A percentile compares a stretch with the other conserved stretches of the same genome.
phyloP scores from a whole-genome alignment of 768 basidiomycete species.

The Filobasidium floriforme region DNA sequence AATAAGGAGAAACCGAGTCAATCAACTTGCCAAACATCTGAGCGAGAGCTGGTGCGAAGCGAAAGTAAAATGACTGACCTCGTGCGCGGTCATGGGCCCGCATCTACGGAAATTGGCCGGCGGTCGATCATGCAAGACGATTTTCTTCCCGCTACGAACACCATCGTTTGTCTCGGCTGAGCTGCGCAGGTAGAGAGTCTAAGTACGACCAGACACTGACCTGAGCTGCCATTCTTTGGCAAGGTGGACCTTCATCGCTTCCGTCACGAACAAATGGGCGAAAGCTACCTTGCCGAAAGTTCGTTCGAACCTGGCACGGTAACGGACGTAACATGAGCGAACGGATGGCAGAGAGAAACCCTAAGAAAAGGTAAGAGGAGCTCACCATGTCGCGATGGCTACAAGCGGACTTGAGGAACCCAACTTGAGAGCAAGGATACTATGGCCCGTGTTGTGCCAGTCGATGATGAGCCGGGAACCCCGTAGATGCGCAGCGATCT shows the following conservation, averaged over 20 bases:
- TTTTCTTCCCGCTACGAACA: slow-evolving; percentile 60
- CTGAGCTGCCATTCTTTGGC: slow-evolving; percentile 64
- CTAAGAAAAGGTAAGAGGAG: slow-evolving; percentile 3
- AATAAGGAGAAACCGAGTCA: slow-evolving; percentile 1
- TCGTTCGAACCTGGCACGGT: slow-evolving; percentile 62
- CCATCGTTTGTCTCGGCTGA: background rate
- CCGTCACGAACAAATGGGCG: slow-evolving; percentile 87
- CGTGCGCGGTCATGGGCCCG: slow-evolving; percentile 64
- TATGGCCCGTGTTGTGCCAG: slow-evolving; percentile 98
- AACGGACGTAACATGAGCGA: background rate
- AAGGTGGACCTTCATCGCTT: slow-evolving; percentile 70
- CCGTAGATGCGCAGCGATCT: slow-evolving; percentile 59
- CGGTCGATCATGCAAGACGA: slow-evolving; percentile 81
- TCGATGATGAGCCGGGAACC: slow-evolving; percentile 88
- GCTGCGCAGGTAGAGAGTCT: slow-evolving; percentile 15
- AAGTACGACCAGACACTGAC: slow-evolving; percentile 50
- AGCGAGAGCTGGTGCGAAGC: background rate
- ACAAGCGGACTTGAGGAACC: slow-evolving; percentile 64
- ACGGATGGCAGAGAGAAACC: background rate
- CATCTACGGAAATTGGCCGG: slow-evolving; percentile 72
- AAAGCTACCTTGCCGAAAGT: slow-evolving; percentile 72
- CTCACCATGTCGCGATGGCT: slow-evolving; percentile 64
- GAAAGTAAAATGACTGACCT: slow-evolving; percentile 49
- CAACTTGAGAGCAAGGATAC: slow-evolving; percentile 76
- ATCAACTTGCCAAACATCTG: background rate